A percentile compares a stretch with the other conserved stretches of the same genome.
These are phyloP conservation scores for Dillenia suffruticosa DNA, from an alignment of 164 flowering plant species.

Conservation along the genomic window DNA sequence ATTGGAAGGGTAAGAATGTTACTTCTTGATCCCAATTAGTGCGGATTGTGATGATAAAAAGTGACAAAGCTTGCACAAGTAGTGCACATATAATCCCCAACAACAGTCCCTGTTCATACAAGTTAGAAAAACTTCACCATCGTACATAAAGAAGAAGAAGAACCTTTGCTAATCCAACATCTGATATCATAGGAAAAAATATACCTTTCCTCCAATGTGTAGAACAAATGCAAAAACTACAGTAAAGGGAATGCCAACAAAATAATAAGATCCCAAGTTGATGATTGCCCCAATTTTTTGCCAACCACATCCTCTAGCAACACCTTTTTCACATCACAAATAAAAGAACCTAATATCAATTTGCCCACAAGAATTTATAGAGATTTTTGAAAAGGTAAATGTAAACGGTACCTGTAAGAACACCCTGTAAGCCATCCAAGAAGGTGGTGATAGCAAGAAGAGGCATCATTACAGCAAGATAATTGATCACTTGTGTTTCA, in stretches of 20 bases:
- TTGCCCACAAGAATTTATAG: no score
- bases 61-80: conserved; percentile 36
- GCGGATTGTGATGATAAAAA: conserved; percentile 34
- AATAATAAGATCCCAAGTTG: conserved; percentile 66
- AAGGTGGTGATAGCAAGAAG: conserved; percentile 56
- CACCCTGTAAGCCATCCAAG: conserved; percentile 66
- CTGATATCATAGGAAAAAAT: background rate
- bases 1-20: background rate
- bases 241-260: conserved; percentile 67
- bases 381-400: background rate
- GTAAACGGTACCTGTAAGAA: conserved; percentile 62
- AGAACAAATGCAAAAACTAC: conserved; percentile 54
- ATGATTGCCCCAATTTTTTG: conserved; percentile 73
- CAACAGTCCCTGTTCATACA: conserved; percentile 64
- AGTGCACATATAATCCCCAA: conserved; percentile 63
- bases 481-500: conserved; percentile 51
- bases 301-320: conserved; percentile 87
- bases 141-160: background rate
- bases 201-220: conserved; percentile 69
- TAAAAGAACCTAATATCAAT: background rate
- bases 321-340: conserved; percentile 25
- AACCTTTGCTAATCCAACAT: background rate
- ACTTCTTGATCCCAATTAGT: conserved; percentile 78
- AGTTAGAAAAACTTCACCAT: background rate
- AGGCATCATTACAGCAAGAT: conserved; percentile 69